Base-by-base conservation (phyloP, 2,329 filamentous ascomycete species). In the Mollisiaceae sp. region DNA sequence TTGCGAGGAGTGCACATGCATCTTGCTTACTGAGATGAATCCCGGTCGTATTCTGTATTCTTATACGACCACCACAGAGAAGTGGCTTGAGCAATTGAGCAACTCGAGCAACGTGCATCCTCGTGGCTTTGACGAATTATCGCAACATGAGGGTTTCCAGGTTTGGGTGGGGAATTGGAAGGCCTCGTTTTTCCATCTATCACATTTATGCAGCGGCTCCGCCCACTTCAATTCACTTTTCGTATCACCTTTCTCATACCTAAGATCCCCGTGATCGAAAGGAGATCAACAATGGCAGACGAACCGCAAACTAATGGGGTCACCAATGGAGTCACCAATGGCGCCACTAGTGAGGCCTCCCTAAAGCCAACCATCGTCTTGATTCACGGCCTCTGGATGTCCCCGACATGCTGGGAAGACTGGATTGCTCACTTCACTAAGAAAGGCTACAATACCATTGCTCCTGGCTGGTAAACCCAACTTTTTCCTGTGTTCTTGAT, bases 301-400 rank as follows among this genome's bases (percentile, higher is more conserved):
- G 39, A 1, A 4, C 39, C 57, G 20, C 35, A 32, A 32, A 32
- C 27, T 32, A 32, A 32, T 32, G 27, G 27, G 27, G 27, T 6
- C 27, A 32, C 27, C 27, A 6, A 32, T 32, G 27, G 27, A 6
- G 27, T 6, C 27, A 32, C 27, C 27, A 6, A 32, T 32, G 27
- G 27, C n/a, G 22, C 57, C 14, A 36, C 32, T 12, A 35, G 4
- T 24, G 38, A 27, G 24, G 20, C 43, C n/a, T 50, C 45, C 6
- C 6, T n/a, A 24, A 60, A 60, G 22, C 52, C 64, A 62, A 64
- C 56, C 8, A 67, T 72, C 50, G 35, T 72, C 4, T 58, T 73
- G 54, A 70, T 73, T 59, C 71, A 72, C 54, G 71, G 71, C 4
- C 57, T 73, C 35, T 73, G 71, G 71, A 70, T 73, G 71, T 72